Conservation (phyloP, 192 early-diverging fungal species). For the Coemansia umbellata region DNA sequence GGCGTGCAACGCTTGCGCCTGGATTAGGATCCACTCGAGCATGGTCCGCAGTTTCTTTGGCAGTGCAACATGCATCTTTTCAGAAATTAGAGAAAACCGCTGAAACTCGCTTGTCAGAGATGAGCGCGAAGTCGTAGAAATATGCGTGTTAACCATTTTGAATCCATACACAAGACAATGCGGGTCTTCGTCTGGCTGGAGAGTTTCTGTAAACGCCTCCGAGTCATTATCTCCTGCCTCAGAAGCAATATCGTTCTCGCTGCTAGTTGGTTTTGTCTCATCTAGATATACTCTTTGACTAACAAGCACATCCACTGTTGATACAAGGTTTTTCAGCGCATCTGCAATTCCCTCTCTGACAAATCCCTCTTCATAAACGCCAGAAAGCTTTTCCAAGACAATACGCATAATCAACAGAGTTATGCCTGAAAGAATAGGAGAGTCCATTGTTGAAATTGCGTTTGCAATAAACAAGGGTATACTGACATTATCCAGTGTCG, state of each 20-base stretch:
- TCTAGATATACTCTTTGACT: neutral
- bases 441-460: slow-evolving; percentile 11
- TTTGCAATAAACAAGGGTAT: slow-evolving; percentile 18
- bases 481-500: slow-evolving; percentile 42
- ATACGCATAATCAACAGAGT: slow-evolving; percentile 53
- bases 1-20: slow-evolving; percentile 12
- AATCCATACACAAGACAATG: slow-evolving; percentile 5
- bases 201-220: neutral
- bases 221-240: neutral
- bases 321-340: slow-evolving; percentile 54
- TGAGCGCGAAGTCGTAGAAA: slow-evolving; percentile 2
- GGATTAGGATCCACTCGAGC: slow-evolving; percentile 2
- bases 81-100: neutral
- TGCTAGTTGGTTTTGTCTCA: too few relatives aligned
- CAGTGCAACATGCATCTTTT: neutral
- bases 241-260: neutral
- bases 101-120: neutral
- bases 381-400: slow-evolving; percentile 61
- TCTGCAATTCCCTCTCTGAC: slow-evolving; percentile 71
- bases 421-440: slow-evolving; percentile 17
- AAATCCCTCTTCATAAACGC: slow-evolving; percentile 56
- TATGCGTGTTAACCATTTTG: slow-evolving; percentile 1
- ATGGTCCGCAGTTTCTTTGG: neutral
- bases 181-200: neutral
- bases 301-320: neutral